Evolutionary conservation across 2,329 filamentous ascomycete species (phyloP).

Genomic region (Ophiostoma tasmaniense): DNA sequence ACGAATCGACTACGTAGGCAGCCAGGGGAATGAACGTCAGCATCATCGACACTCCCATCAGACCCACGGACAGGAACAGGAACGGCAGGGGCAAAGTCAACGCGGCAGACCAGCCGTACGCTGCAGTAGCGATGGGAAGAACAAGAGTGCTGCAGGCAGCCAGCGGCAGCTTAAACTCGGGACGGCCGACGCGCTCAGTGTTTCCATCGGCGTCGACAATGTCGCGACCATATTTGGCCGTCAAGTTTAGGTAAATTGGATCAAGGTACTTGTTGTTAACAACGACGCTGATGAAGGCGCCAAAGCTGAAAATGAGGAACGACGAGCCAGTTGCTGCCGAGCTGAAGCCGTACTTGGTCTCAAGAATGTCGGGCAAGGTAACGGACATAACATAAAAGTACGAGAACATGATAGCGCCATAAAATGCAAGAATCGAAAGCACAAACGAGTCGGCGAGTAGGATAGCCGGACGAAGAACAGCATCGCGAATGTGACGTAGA

Average conservation of each 20-base stretch:
- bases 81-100: slow-evolving; percentile 33
- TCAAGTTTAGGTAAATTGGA: slow-evolving; percentile 43
- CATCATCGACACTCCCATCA: slow-evolving; percentile 39
- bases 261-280: slow-evolving; percentile 45
- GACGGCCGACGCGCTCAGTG: slow-evolving; percentile 33
- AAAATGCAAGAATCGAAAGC: slow-evolving; percentile 36
- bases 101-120: slow-evolving; percentile 46
- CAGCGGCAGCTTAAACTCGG: slow-evolving; percentile 48
- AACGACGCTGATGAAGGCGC: slow-evolving; percentile 39
- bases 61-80: slow-evolving; percentile 36
- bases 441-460: slow-evolving; percentile 39
- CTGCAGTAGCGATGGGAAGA: slow-evolving; percentile 36
- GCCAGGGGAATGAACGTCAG: slow-evolving; percentile 42
- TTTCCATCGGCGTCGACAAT: slow-evolving; percentile 15
- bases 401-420: slow-evolving; percentile 41
- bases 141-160: slow-evolving; percentile 37
- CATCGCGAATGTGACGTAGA: slow-evolving; percentile 42
- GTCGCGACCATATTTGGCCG: slow-evolving; percentile 22
- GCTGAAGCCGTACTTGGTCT: slow-evolving; percentile 40
- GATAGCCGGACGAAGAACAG: slow-evolving; percentile 40
- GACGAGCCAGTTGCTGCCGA: slow-evolving; percentile 44
- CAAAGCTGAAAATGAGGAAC: slow-evolving; percentile 48
- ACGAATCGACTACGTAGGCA: slow-evolving; percentile 50
- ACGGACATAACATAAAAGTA: slow-evolving; percentile 48
- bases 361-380: slow-evolving; percentile 43